phyloP scores from a whole-genome alignment of 2,329 filamentous ascomycete genomes.

The Colletotrichum cordylinicola region DNA sequence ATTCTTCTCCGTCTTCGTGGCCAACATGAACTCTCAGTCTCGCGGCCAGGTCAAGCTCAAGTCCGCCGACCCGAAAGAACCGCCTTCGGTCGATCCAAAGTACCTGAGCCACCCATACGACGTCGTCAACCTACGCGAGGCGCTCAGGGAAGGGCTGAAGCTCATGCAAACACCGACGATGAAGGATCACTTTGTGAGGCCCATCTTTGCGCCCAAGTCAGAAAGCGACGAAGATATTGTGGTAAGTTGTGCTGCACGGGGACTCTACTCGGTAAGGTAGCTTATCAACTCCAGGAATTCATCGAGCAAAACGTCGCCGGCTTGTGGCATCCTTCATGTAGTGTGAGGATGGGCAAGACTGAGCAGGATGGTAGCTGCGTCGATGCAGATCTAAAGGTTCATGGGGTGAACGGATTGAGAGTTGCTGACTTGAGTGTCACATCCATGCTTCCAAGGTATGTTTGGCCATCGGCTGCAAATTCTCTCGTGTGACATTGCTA shows the following conservation, averaged over 20 bases:
- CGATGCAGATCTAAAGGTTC: neutral
- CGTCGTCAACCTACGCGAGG: neutral
- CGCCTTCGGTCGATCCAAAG: neutral
- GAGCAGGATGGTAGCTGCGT: conserved; percentile 5
- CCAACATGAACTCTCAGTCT: conserved; percentile 9
- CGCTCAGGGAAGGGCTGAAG: neutral
- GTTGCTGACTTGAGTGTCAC: neutral
- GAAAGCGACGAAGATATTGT: neutral
- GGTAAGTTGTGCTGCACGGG: neutral
- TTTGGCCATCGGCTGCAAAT: accelerated
- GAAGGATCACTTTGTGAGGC: neutral
- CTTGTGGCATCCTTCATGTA: conserved; percentile 10
- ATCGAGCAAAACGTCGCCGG: conserved; percentile 1
- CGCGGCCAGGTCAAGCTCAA: neutral
- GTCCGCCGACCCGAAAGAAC: neutral
- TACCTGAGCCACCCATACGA: conserved; percentile 9
- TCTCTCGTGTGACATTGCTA: neutral
- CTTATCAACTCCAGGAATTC: conserved; percentile 4
- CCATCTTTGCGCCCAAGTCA: conserved; percentile 5
- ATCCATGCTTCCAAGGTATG: neutral
- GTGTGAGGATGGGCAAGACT: conserved; percentile 9
- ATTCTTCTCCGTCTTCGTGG: neutral
- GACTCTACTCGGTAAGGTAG: no score
- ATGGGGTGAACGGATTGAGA: neutral
- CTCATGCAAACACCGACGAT: neutral